These are phyloP conservation scores for Neocatenulostroma microsporum DNA, from an alignment of 2,329 filamentous ascomycete species.

Conservation along the genomic window DNA sequence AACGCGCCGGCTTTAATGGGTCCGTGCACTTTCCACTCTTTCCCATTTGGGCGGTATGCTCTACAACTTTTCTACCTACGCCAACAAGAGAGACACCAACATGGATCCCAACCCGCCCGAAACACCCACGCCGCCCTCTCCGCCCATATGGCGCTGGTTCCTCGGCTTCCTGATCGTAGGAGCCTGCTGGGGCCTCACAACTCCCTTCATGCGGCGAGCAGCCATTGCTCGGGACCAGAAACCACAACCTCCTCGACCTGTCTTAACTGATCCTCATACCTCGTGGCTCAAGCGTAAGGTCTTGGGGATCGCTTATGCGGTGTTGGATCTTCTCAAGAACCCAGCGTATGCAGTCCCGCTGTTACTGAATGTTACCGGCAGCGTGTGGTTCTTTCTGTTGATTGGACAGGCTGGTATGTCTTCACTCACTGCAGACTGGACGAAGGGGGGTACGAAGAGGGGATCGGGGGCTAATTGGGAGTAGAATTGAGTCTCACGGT, in stretches of 20 bases:
- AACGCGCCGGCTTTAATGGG: too few relatives aligned
- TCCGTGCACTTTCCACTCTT: too few relatives aligned
- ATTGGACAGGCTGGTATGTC: slow-evolving; percentile 80
- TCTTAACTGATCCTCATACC: slow-evolving; percentile 35
- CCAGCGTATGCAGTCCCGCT: slow-evolving; percentile 80
- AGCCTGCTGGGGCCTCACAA: slow-evolving; percentile 86
- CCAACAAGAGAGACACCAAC: too few relatives aligned
- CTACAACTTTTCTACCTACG: too few relatives aligned
- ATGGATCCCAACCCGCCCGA: slow-evolving; percentile 26
- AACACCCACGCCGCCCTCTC: slow-evolving; percentile 22
- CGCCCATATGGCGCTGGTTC: slow-evolving; percentile 66
- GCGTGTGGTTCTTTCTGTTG: slow-evolving; percentile 91
- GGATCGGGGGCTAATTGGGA: slow-evolving; percentile 4
- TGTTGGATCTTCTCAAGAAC: slow-evolving; percentile 68
- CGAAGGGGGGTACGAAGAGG: not conserved
- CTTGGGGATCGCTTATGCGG: slow-evolving; percentile 62
- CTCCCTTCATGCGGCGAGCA: slow-evolving; percentile 77
- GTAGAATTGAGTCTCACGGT: slow-evolving; percentile 86
- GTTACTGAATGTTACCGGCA: slow-evolving; percentile 81
- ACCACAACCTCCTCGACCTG: slow-evolving; percentile 45
- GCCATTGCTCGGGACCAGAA: slow-evolving; percentile 49
- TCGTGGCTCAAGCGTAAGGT: slow-evolving; percentile 58
- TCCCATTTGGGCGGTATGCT: too few relatives aligned
- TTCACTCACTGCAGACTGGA: slow-evolving; percentile 16
- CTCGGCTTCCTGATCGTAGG: slow-evolving; percentile 86